phyloP scores from a whole-genome alignment of 306 rosid genomes.

The Lathyrus aphaca region DNA sequence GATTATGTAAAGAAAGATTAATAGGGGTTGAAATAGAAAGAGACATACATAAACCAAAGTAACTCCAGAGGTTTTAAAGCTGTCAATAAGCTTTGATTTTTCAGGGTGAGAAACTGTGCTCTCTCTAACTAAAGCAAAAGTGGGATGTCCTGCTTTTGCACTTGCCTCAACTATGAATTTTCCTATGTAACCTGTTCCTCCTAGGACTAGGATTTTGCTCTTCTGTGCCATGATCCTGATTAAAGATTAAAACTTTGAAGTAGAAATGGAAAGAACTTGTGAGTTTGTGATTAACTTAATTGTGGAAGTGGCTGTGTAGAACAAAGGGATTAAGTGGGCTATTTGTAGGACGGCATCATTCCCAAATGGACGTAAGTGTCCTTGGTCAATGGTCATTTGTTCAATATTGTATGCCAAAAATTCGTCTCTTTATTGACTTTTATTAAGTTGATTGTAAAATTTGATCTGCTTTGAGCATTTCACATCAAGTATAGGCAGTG shows the following conservation, averaged over 20 bases:
- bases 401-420: not conserved
- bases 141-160: constrained; percentile 48
- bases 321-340: not conserved
- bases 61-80: constrained; percentile 44
- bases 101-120: constrained; percentile 41
- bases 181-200: constrained; percentile 50
- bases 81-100: constrained; percentile 39
- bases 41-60: constrained; percentile 41
- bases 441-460: not conserved
- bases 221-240: constrained; percentile 35
- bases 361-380: too few species aligned
- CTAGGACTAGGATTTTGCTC: constrained; percentile 49
- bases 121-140: constrained; percentile 41
- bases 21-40: constrained; percentile 22
- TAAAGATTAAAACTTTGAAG: not conserved
- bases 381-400: not conserved
- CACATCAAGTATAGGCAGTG: too few species aligned
- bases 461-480: too few species aligned
- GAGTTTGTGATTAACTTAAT: not conserved
- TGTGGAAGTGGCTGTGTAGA: not conserved
- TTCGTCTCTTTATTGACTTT: not conserved
- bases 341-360: not conserved
- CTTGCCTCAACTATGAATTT: constrained; percentile 50
- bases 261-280: too few species aligned
- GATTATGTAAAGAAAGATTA: not conserved